Conservation (phyloP, 2,329 filamentous ascomycete genomes). For the Huntiella moniliformis region DNA sequence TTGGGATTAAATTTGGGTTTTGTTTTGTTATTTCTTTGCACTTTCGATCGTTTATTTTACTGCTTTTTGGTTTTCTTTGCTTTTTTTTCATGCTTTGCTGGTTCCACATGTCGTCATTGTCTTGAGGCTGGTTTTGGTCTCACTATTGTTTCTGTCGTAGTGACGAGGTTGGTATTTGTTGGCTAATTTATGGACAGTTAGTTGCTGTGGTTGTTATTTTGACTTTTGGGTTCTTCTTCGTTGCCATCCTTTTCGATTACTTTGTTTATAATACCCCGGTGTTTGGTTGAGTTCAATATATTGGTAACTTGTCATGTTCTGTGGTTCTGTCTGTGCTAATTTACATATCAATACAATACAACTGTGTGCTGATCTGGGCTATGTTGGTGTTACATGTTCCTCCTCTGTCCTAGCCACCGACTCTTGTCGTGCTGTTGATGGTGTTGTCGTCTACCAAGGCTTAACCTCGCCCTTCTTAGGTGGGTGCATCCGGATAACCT, state of each 20-base stretch:
- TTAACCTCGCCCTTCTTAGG: slow-evolving; percentile 24
- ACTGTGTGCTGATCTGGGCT: too few species aligned
- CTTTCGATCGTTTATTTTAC: not conserved
- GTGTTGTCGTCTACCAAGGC: slow-evolving; percentile 21
- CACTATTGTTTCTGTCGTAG: not conserved
- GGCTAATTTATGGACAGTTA: not conserved
- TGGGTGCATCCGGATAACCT: slow-evolving; percentile 42
- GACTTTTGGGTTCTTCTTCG: slow-evolving; percentile 4
- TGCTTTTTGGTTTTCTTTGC: not conserved
- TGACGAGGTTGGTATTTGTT: not conserved
- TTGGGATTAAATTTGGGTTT: slow-evolving; percentile 6
- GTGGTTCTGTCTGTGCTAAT: too few species aligned
- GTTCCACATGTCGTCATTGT: too few species aligned
- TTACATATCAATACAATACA: too few species aligned
- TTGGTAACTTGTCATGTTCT: too few species aligned
- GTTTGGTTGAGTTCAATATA: too few species aligned
- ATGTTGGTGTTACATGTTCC: too few species aligned
- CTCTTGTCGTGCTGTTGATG: not conserved
- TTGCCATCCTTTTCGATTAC: slow-evolving; percentile 3
- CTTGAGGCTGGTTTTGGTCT: too few species aligned
- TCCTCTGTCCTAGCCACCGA: too few species aligned
- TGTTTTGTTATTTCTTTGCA: slow-evolving; percentile 4
- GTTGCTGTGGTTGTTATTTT: not conserved
- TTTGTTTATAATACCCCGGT: slow-evolving; percentile 31
- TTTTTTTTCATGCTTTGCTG: not conserved